Percentiles rank a stretch among this genome's conserved stretches.
Conservation (phyloP, 805 yeast species). For the Gaillardinia entomophila region DNA sequence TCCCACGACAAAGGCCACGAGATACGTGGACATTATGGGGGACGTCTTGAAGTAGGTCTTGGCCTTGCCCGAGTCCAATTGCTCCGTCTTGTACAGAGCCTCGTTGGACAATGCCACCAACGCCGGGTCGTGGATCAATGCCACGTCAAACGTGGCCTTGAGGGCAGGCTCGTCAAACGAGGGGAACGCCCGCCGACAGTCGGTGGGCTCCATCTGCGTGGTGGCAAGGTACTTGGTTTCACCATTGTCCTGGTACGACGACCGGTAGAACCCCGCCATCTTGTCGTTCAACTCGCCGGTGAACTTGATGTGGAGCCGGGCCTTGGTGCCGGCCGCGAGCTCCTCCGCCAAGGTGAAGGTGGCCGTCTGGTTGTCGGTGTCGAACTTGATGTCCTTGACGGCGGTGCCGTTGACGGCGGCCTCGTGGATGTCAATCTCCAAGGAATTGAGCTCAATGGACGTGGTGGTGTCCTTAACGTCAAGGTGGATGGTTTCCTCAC, state of each 20-base stretch:
- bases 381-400: constrained; percentile 15
- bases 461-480: constrained; percentile 44
- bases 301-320: constrained; percentile 45
- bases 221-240: constrained; percentile 68
- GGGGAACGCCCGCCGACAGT: constrained; percentile 84
- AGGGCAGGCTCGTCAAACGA: constrained; percentile 80
- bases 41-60: constrained; percentile 65
- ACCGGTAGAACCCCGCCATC: constrained; percentile 80
- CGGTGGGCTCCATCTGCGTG: constrained; percentile 84
- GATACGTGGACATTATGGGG: constrained; percentile 79
- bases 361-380: constrained; percentile 34
- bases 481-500: constrained; percentile 50
- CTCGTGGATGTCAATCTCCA: constrained; percentile 58
- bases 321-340: constrained; percentile 30
- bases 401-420: constrained; percentile 33
- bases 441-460: constrained; percentile 49
- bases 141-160: constrained; percentile 66
- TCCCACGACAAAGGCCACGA: constrained; percentile 79
- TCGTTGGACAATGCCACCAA: constrained; percentile 64
- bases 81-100: constrained; percentile 51
- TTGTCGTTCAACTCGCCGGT: constrained; percentile 65
- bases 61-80: constrained; percentile 40
- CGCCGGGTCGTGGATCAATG: constrained; percentile 50
- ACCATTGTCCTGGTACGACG: constrained; percentile 58
- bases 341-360: constrained; percentile 34